Conservation (phyloP, 129 eudicot species). For the Saussurea involucrata region DNA sequence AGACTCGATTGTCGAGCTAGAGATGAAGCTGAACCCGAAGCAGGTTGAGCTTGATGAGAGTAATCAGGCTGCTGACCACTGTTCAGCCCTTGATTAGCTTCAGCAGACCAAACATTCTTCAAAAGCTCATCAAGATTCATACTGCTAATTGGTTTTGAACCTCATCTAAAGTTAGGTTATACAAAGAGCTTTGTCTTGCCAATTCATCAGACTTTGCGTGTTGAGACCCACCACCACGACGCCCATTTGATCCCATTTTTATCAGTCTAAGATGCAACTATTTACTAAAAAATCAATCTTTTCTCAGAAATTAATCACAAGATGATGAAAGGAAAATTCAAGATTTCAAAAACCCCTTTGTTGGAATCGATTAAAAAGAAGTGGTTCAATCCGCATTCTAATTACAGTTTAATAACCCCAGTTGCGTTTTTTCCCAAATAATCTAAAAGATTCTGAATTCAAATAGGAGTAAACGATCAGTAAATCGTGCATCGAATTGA, state of each 20-base stretch:
- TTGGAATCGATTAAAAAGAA: conserved; percentile 6
- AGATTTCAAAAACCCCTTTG: conserved; percentile 4
- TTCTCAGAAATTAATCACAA: background rate
- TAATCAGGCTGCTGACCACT: conserved; percentile 21
- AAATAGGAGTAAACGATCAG: background rate
- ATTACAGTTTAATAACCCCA: background rate
- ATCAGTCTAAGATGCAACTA: conserved; percentile 36
- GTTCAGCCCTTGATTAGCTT: conserved; percentile 33
- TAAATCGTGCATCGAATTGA: background rate
- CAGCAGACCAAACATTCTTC: conserved; percentile 51
- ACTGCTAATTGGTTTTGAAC: conserved; percentile 65
- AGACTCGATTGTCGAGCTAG: conserved; percentile 49
- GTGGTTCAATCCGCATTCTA: no score
- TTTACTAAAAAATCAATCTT: background rate
- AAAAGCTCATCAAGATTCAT: conserved; percentile 82
- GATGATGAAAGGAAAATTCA: background rate
- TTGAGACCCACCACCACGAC: conserved; percentile 30
- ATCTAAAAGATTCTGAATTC: background rate
- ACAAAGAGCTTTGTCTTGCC: conserved; percentile 57
- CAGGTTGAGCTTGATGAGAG: conserved; percentile 35
- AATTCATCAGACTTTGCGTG: conserved; percentile 37
- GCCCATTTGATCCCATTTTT: conserved; percentile 64
- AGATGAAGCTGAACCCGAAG: conserved; percentile 25
- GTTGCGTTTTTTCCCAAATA: background rate
- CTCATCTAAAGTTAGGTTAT: conserved; percentile 64